These are phyloP conservation scores for Theileria sp. DNA, from an alignment of 169 alveolate genomes.

Conservation along the genomic window DNA sequence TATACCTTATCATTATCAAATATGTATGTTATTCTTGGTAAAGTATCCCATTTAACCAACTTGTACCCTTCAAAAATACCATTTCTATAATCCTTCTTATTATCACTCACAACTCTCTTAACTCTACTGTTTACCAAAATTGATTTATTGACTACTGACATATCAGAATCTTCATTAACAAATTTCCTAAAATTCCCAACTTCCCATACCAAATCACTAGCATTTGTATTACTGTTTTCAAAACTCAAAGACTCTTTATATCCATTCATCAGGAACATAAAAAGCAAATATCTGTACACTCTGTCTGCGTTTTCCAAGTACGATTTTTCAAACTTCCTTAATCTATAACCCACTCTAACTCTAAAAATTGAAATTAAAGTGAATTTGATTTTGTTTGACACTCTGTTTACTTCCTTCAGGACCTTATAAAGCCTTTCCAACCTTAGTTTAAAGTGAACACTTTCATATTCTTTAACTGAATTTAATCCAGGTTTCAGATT, in stretches of 20 bases:
- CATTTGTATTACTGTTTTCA: not conserved
- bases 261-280: conserved; percentile 31
- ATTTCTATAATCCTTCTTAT: not conserved
- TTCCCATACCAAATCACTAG: conserved; percentile 1
- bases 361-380: conserved; percentile 53
- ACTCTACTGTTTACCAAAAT: not conserved
- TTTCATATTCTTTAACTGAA: not conserved
- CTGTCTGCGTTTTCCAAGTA: conserved; percentile 40
- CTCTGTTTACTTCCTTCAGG: conserved; percentile 14
- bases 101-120: not conserved
- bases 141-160: not conserved
- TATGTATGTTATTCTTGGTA: conserved; percentile 7
- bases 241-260: conserved; percentile 22
- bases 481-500: not conserved
- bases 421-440: conserved; percentile 4
- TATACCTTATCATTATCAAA: not conserved
- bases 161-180: not conserved
- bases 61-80: not conserved
- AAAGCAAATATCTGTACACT: conserved; percentile 41
- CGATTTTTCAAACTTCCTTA: conserved; percentile 19
- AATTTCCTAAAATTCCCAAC: not conserved
- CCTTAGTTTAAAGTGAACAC: not conserved
- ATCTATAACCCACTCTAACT: conserved; percentile 37
- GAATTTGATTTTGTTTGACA: conserved; percentile 16
- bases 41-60: conserved; percentile 9